A percentile compares a stretch with the other conserved stretches of the same genome.
phyloP scores from a whole-genome alignment of 2,329 filamentous ascomycete genomes.

The Incumbomyces delicatus region DNA sequence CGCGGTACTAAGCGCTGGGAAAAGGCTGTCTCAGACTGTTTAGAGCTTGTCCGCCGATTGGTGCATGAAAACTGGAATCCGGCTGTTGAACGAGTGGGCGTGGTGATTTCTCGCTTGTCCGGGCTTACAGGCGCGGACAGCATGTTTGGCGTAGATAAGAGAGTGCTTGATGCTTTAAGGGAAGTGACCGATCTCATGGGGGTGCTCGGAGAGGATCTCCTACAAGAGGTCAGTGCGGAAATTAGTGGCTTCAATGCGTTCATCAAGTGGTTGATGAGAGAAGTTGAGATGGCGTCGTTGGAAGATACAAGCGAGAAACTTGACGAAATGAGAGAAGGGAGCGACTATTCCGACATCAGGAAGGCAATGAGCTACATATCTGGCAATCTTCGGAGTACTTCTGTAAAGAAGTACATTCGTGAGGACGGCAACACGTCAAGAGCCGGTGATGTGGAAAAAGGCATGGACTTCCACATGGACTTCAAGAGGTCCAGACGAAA shows the following conservation, averaged over 20 bases:
- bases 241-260: constrained; percentile 68
- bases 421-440: constrained; percentile 30
- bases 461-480: constrained; percentile 34
- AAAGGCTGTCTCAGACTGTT: constrained; percentile 67
- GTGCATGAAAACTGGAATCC: constrained; percentile 83
- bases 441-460: constrained; percentile 33
- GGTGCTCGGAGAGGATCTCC: constrained; percentile 62
- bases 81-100: constrained; percentile 69
- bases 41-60: constrained; percentile 66
- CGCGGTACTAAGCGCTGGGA: constrained; percentile 92
- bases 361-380: constrained; percentile 71
- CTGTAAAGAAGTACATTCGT: constrained; percentile 49
- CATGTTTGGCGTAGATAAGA: constrained; percentile 61
- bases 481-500: constrained; percentile 42
- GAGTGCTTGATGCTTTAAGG: constrained; percentile 46
- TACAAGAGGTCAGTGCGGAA: constrained; percentile 64
- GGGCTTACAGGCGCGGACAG: constrained; percentile 52
- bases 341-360: constrained; percentile 62
- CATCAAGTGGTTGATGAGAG: constrained; percentile 71
- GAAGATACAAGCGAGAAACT: constrained; percentile 47
- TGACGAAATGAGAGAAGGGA: constrained; percentile 68
- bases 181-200: constrained; percentile 68
- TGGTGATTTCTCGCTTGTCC: constrained; percentile 71
- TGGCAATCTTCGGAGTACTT: constrained; percentile 56
- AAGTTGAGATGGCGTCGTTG: constrained; percentile 68